Evolutionary conservation across 1,139 yeast species (phyloP), one percentile per base, ranked within the genome.

Genomic region (Debaryomyces coudertii): DNA sequence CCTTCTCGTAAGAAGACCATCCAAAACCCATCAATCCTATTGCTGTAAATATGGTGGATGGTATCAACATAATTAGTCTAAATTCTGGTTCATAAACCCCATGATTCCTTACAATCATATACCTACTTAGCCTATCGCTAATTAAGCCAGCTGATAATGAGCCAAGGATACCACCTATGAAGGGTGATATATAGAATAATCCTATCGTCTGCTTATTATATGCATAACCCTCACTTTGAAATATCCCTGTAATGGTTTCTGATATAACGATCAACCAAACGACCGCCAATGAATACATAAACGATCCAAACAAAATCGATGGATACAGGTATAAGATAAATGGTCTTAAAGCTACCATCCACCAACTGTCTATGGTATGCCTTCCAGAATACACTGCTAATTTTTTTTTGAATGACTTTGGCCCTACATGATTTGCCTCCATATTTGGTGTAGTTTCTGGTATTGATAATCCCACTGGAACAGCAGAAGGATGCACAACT

Each of bases 41-140:
- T n/a, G 61, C 51, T 38, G 77, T 69, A 35, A 78, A 60, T 18
- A 79, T 65, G 0, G 83, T 57, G 6, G 83, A 53, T 1, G 85
- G 84, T 5, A 77, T 43, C 28, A 80, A 64, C 85, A 82, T 80
- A 15, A 80, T 48, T 35, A 82, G 65, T 38, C 87, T 69, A 56
- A 76, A 81, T 57, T 82, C 87, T 2, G 87, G 87, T 63, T 82
- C 87, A 59, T 81, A 82, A 11, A 79, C 62, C 2, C 87, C 87
- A 29, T 69, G 59, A 51, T 82, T 82, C 36, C 62, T 63, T 15
- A 55, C 48, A 9, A 76, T 72, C 45, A 71, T 48, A 39, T 43
- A 61, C 46, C 79, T 56, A 16, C 73, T 77, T 22, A 81, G 40
- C 23, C 71, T 50, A 55, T 82, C 87, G 4, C 83, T 76, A 5